These are phyloP conservation scores for Colletotrichum musae DNA, from an alignment of 2,329 filamentous ascomycete genomes.

Conservation along the genomic window DNA sequence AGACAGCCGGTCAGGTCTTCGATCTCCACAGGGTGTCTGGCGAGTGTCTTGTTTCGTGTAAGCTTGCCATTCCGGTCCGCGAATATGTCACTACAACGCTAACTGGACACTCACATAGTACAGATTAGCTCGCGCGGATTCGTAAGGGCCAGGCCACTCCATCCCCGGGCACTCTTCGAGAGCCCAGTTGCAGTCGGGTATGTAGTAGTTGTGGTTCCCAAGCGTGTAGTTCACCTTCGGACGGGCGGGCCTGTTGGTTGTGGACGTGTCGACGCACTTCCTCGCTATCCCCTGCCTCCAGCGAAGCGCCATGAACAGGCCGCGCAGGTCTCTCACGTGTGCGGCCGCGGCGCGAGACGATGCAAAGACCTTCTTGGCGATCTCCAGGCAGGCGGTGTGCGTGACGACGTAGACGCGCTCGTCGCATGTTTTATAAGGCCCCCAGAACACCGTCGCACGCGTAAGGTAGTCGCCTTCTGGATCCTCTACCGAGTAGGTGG, in stretches of 20 bases:
- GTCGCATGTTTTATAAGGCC: background rate
- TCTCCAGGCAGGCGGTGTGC: background rate
- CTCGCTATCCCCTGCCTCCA: background rate
- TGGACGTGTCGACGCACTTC: background rate
- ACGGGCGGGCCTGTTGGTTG: background rate
- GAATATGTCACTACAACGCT: background rate
- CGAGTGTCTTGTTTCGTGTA: background rate
- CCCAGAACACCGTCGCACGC: background rate
- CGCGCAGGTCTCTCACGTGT: background rate
- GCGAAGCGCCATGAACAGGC: slow-evolving; percentile 2
- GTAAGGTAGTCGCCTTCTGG: background rate
- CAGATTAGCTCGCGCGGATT: background rate
- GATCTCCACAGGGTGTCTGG: background rate
- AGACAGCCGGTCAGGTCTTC: background rate
- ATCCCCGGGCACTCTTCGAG: background rate
- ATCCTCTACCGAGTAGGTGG: background rate
- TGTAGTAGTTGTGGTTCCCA: background rate
- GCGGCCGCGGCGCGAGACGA: background rate
- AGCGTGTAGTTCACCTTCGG: background rate
- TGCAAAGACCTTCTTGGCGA: background rate
- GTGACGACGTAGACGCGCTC: background rate
- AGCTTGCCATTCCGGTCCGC: background rate
- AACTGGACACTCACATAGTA: background rate
- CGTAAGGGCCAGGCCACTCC: background rate
- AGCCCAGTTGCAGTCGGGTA: background rate